Percentiles rank a stretch among this genome's conserved stretches.
Conservation (phyloP, 805 yeast genomes). For the Ogataea populi-albae region DNA sequence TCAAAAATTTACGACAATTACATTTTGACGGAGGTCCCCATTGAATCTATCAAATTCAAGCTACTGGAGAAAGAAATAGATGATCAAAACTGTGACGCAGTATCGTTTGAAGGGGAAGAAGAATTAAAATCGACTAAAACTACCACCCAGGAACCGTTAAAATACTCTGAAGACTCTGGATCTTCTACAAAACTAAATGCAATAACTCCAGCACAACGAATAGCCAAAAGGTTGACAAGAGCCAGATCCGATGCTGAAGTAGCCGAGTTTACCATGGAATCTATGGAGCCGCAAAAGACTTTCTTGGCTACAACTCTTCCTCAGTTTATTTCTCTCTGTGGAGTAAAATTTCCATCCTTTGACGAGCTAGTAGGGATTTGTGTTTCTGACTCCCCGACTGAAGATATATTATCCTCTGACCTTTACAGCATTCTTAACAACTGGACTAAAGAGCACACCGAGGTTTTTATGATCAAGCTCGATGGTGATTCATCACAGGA, state of each 20-base stretch:
- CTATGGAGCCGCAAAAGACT: conserved; percentile 18
- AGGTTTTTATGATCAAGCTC: conserved; percentile 21
- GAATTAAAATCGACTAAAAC: neutral
- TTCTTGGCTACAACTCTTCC: conserved; percentile 19
- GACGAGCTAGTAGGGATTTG: conserved; percentile 6
- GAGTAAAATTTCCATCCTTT: conserved; percentile 34
- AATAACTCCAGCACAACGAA: conserved; percentile 17
- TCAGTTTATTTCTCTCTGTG: conserved; percentile 24
- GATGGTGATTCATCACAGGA: conserved; percentile 11
- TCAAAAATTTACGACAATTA: conserved; percentile 51
- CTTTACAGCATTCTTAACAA: conserved; percentile 11
- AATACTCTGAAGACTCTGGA: too few species aligned
- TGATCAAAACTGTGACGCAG: conserved; percentile 4
- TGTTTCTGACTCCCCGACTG: conserved; percentile 1
- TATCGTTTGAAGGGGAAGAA: conserved; percentile 1
- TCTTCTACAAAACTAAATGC: conserved; percentile 3
- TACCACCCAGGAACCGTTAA: neutral
- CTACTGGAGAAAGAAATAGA: conserved; percentile 18
- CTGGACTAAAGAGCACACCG: conserved; percentile 24
- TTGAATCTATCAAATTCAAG: conserved; percentile 43
- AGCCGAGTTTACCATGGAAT: conserved; percentile 12
- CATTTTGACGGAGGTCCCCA: conserved; percentile 43
- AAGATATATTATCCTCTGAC: conserved; percentile 5
- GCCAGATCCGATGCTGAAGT: conserved; percentile 17
- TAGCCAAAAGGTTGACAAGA: conserved; percentile 21